Evolutionary conservation across 331 rosid species (phyloP).

Genomic region (Rosa hybrid): DNA sequence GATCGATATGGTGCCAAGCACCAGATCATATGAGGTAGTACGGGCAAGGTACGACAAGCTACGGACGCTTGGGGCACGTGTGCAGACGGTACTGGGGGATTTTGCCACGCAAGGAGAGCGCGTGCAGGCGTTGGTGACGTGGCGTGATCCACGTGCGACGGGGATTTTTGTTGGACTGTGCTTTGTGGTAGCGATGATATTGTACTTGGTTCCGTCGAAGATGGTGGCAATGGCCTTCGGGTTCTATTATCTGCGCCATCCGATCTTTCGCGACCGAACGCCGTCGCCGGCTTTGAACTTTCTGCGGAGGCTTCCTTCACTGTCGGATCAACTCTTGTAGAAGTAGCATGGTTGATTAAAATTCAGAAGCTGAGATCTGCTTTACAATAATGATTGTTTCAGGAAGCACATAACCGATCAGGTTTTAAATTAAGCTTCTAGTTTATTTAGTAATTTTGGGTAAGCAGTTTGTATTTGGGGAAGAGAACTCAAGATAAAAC

Average conservation of each 20-base stretch:
- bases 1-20: slow-evolving; percentile 64
- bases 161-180: slow-evolving; percentile 75
- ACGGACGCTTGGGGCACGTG: slow-evolving; percentile 69
- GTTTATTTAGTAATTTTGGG: not conserved
- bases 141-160: slow-evolving; percentile 87
- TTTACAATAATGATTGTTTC: not conserved
- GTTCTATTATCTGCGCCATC: slow-evolving; percentile 81
- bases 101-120: slow-evolving; percentile 83
- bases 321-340: slow-evolving; percentile 76
- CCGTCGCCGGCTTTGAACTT: slow-evolving; percentile 75
- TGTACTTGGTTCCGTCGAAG: slow-evolving; percentile 75
- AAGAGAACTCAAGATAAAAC: not conserved
- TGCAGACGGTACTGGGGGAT: slow-evolving; percentile 73
- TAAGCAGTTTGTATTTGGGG: not conserved
- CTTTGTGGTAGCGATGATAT: slow-evolving; percentile 53
- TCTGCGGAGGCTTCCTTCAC: slow-evolving; percentile 74
- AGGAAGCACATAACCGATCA: not conserved
- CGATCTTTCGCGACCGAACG: slow-evolving; percentile 65
- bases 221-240: slow-evolving; percentile 78
- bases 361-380: not conserved
- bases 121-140: slow-evolving; percentile 80
- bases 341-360: not conserved
- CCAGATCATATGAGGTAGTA: slow-evolving; percentile 36
- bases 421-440: not conserved
- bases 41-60: slow-evolving; percentile 67